Base-by-base conservation (phyloP, 1,284 basidiomycete species). In the Pholiota adiposa region DNA sequence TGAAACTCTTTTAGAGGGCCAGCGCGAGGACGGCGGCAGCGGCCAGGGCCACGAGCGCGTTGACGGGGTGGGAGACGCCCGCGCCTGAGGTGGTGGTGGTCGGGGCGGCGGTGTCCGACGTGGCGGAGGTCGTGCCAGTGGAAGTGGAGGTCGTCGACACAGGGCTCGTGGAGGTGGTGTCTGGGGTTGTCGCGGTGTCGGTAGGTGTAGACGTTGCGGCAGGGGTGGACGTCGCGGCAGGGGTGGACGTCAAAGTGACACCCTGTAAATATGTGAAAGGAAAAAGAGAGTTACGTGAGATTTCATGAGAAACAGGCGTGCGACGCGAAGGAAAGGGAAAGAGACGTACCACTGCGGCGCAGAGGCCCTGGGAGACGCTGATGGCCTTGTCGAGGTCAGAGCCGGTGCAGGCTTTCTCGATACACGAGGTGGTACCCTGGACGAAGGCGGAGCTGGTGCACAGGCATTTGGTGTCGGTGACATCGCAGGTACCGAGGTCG, bases 361-460 rank as follows among this genome's bases (percentile, higher is more conserved):
- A 89, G 41, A 84, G 70, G 11, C 67, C 60, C 59, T 77, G 74
- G 2, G 85, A 78, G 59, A 74, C 75, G 0, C 60, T 31, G 49
- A 81, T 72, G n/a, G 86, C 85, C 23, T 59, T 69, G n/a, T 66
- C 43, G 59, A 86, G 74, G 65, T 88, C 85, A 27, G 52, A 52
- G 51, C 81, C 81, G 0, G 65, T 58, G 77, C 87, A 88, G 18
- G 75, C 64, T 1, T 41, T 19, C 56, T 68, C 40, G 64, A 88
- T 79, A 69, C 87, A 88, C 1, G 60, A 6, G 36, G 81, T 82
- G 58, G 79, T 78, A 59, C 72, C 73, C 57, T 63, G 54, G 67
- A 88, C 71, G 71, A 86, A 89, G 6, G 62, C 53, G 11, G 65
- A 3, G 69, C 71, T 75, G 4, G 75, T 75, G 79, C 87, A 88